Percentiles rank a stretch among this genome's conserved stretches.
phyloP scores from a whole-genome alignment of 1,284 basidiomycete genomes.

The Ceratobasidium papillatum region DNA sequence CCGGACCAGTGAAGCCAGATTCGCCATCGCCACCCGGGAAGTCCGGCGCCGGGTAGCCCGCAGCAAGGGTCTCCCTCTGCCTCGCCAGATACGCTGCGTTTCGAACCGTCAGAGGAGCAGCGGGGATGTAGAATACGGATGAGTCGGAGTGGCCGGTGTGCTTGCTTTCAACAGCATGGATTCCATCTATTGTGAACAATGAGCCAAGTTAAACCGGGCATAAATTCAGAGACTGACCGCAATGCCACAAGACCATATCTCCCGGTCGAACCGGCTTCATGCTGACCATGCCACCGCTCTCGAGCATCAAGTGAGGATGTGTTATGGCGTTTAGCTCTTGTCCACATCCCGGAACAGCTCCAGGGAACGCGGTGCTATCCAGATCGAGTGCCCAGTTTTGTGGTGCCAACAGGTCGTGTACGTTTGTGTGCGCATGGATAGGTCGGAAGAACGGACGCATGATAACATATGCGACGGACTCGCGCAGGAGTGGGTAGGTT shows the following conservation, averaged over 20 bases:
- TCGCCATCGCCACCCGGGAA: conserved; percentile 81
- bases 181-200: conserved; percentile 64
- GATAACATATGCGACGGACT: conserved; percentile 72
- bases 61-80: conserved; percentile 65
- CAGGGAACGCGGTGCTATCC: conserved; percentile 68
- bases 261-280: conserved; percentile 65
- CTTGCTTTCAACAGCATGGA: conserved; percentile 74
- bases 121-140: conserved; percentile 82
- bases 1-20: conserved; percentile 57
- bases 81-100: conserved; percentile 65
- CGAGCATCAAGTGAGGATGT: conserved; percentile 76
- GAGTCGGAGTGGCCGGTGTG: conserved; percentile 72
- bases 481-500: conserved; percentile 65
- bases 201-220: not conserved
- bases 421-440: conserved; percentile 19
- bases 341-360: conserved; percentile 65
- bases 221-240: conserved; percentile 48
- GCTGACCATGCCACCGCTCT: conserved; percentile 56
- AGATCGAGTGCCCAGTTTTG: conserved; percentile 72
- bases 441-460: conserved; percentile 79
- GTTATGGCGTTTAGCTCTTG: conserved; percentile 70
- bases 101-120: conserved; percentile 67
- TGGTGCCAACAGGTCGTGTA: conserved; percentile 52
- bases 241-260: conserved; percentile 75
- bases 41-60: conserved; percentile 71